phyloP scores from a whole-genome alignment of 768 basidiomycete genomes.

The Rhodosporidiobolus odoratus region DNA sequence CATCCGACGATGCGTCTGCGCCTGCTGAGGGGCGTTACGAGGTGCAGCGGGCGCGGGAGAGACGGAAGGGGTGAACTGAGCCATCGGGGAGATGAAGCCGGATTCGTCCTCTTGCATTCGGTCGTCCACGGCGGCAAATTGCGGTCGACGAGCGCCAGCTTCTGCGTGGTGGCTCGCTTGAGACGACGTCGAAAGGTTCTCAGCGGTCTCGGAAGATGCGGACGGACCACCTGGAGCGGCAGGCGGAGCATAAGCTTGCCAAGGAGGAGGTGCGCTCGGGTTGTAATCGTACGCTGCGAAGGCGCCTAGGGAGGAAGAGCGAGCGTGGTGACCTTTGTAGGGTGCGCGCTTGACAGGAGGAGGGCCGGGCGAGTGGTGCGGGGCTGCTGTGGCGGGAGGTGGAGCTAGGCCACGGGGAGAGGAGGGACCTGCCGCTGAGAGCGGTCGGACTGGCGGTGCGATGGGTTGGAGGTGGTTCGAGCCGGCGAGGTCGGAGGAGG shows the following conservation, averaged over 20 bases:
- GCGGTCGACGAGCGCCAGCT: slow-evolving; percentile 50
- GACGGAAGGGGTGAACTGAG: slow-evolving; percentile 50
- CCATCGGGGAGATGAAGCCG: slow-evolving; percentile 80
- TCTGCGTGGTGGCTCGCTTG: slow-evolving; percentile 41
- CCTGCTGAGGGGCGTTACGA: not conserved
- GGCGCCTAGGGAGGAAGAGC: slow-evolving; percentile 37
- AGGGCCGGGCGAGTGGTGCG: slow-evolving; percentile 54
- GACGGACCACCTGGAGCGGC: not conserved
- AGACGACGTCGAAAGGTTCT: not conserved
- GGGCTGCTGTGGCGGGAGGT: slow-evolving; percentile 8
- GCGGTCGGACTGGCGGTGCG: slow-evolving; percentile 11
- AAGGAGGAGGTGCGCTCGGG: slow-evolving; percentile 36
- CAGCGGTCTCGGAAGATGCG: not conserved
- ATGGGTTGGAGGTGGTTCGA: not conserved
- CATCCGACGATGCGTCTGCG: slow-evolving; percentile 28
- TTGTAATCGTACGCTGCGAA: slow-evolving; percentile 41
- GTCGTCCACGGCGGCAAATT: slow-evolving; percentile 57
- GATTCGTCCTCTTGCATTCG: slow-evolving; percentile 51
- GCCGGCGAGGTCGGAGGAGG: slow-evolving; percentile 28
- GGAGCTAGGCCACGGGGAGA: slow-evolving; percentile 17
- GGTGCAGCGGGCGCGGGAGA: slow-evolving; percentile 41
- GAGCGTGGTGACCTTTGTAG: slow-evolving; percentile 42
- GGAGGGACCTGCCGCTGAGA: slow-evolving; percentile 14
- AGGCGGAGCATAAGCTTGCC: slow-evolving; percentile 23
- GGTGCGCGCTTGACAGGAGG: slow-evolving; percentile 61